Conservation (phyloP, 2,329 filamentous ascomycete genomes). For the Pseudogymnoascus sp. region DNA sequence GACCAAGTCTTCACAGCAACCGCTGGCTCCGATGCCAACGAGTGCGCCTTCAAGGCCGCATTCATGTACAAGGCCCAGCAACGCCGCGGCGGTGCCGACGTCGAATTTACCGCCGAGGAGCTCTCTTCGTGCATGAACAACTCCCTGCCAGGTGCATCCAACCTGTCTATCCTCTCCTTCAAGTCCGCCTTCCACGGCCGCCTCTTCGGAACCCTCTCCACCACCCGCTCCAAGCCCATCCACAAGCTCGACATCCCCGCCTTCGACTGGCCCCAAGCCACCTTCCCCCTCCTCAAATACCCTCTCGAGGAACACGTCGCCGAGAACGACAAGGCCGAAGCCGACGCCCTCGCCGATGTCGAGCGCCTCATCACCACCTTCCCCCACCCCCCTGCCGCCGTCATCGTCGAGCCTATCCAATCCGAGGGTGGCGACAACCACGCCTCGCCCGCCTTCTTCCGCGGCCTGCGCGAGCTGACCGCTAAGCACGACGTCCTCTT, state of each 20-base stretch:
- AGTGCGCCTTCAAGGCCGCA: constrained; percentile 78
- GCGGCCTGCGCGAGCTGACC: constrained; percentile 64
- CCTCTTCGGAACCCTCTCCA: constrained; percentile 69
- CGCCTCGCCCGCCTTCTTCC: constrained; percentile 72
- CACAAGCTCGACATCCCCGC: constrained; percentile 85
- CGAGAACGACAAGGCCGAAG: constrained; percentile 66
- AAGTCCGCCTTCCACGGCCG: constrained; percentile 73
- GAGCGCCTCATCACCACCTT: constrained; percentile 61
- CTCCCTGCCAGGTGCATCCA: constrained; percentile 62
- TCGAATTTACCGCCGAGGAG: constrained; percentile 66
- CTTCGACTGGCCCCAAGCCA: constrained; percentile 80
- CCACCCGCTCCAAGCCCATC: constrained; percentile 74
- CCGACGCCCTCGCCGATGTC: constrained; percentile 64
- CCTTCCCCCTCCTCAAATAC: constrained; percentile 72
- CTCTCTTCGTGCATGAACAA: constrained; percentile 63
- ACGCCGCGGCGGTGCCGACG: constrained; percentile 57
- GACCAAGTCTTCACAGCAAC: constrained; percentile 76
- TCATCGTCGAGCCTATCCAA: constrained; percentile 74
- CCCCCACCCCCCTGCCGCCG: constrained; percentile 64
- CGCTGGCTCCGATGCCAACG: constrained; percentile 75
- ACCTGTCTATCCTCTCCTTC: constrained; percentile 73
- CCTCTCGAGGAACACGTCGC: constrained; percentile 62
- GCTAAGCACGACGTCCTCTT: constrained; percentile 62
- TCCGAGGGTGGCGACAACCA: constrained; percentile 82
- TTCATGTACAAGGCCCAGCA: constrained; percentile 74